Percentiles rank a stretch among this genome's conserved stretches.
These are phyloP conservation scores for Monascus purpureus DNA, from an alignment of 495 filamentous ascomycete genomes.

Conservation along the genomic window DNA sequence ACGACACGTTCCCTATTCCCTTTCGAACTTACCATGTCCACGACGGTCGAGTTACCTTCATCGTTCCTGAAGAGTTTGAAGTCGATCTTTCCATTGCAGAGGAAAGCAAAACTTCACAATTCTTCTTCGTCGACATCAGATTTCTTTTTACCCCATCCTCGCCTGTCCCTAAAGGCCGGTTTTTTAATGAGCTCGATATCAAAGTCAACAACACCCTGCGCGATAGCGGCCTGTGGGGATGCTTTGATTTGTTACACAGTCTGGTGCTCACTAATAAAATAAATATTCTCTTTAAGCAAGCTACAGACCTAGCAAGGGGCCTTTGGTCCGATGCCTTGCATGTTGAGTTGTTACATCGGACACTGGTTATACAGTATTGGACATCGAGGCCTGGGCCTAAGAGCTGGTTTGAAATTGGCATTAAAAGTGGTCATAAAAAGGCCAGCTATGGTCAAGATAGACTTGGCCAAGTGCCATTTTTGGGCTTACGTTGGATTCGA, in stretches of 20 bases:
- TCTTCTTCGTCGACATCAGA: constrained; percentile 86
- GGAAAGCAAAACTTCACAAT: constrained; percentile 64
- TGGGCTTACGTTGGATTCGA: constrained; percentile 75
- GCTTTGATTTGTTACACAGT: constrained; percentile 74
- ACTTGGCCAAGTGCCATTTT: constrained; percentile 19
- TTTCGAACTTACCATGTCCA: constrained; percentile 61
- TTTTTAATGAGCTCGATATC: constrained; percentile 50
- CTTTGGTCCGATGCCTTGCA: constrained; percentile 65
- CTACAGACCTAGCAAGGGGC: constrained; percentile 44
- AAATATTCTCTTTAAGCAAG: constrained; percentile 62
- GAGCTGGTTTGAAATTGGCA: constrained; percentile 83
- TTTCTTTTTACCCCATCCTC: constrained; percentile 63
- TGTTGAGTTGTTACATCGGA: constrained; percentile 62
- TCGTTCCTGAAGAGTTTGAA: constrained; percentile 74
- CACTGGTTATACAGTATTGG: constrained; percentile 87
- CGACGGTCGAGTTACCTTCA: constrained; percentile 76
- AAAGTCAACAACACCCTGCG: constrained; percentile 55
- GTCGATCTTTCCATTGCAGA: constrained; percentile 78
- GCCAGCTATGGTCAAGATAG: constrained; percentile 15
- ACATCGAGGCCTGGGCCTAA: constrained; percentile 47
- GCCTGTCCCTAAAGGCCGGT: constrained; percentile 39
- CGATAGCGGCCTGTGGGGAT: constrained; percentile 53
- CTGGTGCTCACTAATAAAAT: constrained; percentile 82
- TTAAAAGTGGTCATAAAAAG: constrained; percentile 44
- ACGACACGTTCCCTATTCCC: constrained; percentile 56